phyloP scores from a whole-genome alignment of 208 protist genomes.

The Acanthamoeba castellanii region DNA sequence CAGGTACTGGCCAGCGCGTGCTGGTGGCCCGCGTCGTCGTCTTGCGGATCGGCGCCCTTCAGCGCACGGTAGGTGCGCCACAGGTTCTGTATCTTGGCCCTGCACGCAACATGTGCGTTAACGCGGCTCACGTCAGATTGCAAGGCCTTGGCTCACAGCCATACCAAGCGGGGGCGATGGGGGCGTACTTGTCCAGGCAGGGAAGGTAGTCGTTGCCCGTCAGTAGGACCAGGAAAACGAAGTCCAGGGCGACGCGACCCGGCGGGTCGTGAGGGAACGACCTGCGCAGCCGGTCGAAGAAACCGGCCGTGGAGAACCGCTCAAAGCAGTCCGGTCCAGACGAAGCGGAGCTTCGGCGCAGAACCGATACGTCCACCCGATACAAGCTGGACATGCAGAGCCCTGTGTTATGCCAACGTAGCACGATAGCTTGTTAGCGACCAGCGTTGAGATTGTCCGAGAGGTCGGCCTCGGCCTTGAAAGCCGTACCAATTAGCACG shows the following conservation, averaged over 20 bases:
- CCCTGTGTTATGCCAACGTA: background rate
- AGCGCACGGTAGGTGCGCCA: slow-evolving; percentile 33
- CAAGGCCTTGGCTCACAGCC: background rate
- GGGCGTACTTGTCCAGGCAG: background rate
- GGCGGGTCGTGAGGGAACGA: slow-evolving; percentile 13
- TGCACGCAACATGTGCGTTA: background rate
- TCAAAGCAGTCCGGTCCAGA: background rate
- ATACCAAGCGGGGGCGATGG: too few relatives aligned
- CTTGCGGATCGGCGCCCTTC: background rate
- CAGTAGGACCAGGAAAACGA: slow-evolving; percentile 33
- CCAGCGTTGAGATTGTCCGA: background rate
- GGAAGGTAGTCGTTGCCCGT: slow-evolving; percentile 69
- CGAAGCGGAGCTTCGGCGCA: background rate
- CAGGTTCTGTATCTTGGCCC: slow-evolving; percentile 37
- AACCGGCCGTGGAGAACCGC: background rate
- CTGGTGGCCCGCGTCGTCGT: background rate
- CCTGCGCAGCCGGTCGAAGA: slow-evolving; percentile 31
- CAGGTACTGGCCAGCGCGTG: background rate
- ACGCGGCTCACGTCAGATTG: background rate
- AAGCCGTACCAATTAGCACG: background rate
- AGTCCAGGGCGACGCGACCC: slow-evolving; percentile 19
- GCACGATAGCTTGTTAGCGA: background rate
- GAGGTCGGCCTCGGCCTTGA: background rate
- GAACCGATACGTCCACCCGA: background rate
- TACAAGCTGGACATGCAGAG: slow-evolving; percentile 44